These are phyloP conservation scores for Neoarthrinium moseri DNA, from an alignment of 2,329 filamentous ascomycete species.

Conservation along the genomic window DNA sequence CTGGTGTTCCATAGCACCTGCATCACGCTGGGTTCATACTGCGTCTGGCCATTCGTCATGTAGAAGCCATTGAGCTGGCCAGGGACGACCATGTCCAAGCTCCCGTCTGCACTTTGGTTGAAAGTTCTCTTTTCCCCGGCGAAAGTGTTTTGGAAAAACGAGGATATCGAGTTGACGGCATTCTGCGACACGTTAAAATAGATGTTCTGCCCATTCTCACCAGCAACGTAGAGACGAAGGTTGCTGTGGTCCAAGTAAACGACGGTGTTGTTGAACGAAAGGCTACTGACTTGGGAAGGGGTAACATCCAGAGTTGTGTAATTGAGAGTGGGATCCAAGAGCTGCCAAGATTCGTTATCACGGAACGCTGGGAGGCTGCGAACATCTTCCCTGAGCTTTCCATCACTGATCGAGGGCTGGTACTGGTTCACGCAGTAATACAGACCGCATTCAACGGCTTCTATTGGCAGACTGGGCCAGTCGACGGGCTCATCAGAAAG, in stretches of 20 bases:
- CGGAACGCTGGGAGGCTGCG: not conserved
- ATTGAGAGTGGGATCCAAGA: not conserved
- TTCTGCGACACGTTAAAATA: not conserved
- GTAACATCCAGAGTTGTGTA: not conserved
- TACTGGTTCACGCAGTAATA: slow-evolving; percentile 6
- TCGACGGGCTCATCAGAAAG: too few species aligned
- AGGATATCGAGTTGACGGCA: not conserved
- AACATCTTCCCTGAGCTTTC: not conserved
- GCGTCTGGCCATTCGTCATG: not conserved
- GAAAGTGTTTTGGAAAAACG: not conserved
- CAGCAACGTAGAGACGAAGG: not conserved
- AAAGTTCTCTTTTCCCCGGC: not conserved
- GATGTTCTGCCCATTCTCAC: not conserved
- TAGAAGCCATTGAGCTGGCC: not conserved
- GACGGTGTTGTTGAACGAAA: not conserved
- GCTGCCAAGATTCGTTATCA: not conserved
- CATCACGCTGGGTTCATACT: not conserved
- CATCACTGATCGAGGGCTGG: not conserved
- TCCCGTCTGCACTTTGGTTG: not conserved
- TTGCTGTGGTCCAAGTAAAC: not conserved
- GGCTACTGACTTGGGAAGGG: not conserved
- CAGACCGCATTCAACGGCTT: not conserved
- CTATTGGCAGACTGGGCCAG: not conserved
- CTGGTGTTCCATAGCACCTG: not conserved
- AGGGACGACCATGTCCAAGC: too few species aligned